Percentiles rank a stretch among this genome's conserved stretches.
These are phyloP conservation scores for Spironucleus salmonicida DNA, from an alignment of 208 protist species.

Conservation along the genomic window DNA sequence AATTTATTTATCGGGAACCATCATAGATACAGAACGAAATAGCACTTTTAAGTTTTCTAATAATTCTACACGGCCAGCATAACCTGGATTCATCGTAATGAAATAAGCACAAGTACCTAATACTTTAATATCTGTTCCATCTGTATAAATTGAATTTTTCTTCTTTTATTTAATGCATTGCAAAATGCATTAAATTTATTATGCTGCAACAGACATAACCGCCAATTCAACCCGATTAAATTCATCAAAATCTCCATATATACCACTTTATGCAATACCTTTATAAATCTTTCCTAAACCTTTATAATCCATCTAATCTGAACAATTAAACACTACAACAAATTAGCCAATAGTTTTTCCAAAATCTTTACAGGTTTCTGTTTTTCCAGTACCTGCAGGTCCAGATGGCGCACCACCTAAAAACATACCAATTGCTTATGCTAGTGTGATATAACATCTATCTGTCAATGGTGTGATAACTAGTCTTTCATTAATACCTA, in stretches of 20 bases:
- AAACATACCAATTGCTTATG: slow-evolving; percentile 69
- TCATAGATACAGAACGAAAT: slow-evolving; percentile 91
- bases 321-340: slow-evolving; percentile 91
- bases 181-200: slow-evolving; percentile 48
- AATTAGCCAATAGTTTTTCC: slow-evolving; percentile 80
- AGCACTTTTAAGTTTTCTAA: slow-evolving; percentile 89
- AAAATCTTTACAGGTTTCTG: slow-evolving; percentile 91
- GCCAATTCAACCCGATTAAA: slow-evolving; percentile 55
- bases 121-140: slow-evolving; percentile 50
- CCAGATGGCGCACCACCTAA: slow-evolving; percentile 73
- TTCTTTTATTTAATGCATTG: slow-evolving; percentile 34
- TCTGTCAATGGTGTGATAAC: slow-evolving; percentile 89
- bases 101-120: slow-evolving; percentile 66
- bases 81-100: slow-evolving; percentile 94
- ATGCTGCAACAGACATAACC: slow-evolving; percentile 54
- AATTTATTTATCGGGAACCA: slow-evolving; percentile 80
- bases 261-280: slow-evolving; percentile 76
- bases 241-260: slow-evolving; percentile 91
- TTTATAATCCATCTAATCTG: slow-evolving; percentile 86
- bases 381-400: slow-evolving; percentile 84
- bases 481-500: slow-evolving; percentile 75
- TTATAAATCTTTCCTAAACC: slow-evolving; percentile 89
- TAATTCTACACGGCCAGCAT: slow-evolving; percentile 75
- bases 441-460: slow-evolving; percentile 89
- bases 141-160: slow-evolving; percentile 66